Conservation (phyloP, 2,329 filamentous ascomycete species). For the Colletotrichum godetiae region DNA sequence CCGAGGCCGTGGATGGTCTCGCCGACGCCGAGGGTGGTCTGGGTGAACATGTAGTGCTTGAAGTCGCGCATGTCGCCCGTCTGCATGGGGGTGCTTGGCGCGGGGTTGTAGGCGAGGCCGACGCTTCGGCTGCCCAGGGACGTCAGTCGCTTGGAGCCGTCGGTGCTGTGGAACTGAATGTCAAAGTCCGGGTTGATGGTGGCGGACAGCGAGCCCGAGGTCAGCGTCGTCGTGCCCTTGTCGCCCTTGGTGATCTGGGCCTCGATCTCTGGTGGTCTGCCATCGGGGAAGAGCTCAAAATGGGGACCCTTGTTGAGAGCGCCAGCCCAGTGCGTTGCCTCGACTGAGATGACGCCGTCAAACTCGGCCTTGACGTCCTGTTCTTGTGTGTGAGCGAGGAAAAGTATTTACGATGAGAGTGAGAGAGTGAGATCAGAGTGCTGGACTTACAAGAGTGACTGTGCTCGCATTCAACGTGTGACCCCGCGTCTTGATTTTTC, state of each 20-base stretch:
- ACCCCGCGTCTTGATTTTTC: conserved; percentile 62
- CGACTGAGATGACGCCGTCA: conserved; percentile 53
- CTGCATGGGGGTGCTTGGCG: conserved; percentile 48
- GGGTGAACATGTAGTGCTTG: conserved; percentile 67
- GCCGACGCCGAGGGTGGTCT: conserved; percentile 64
- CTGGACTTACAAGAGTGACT: conserved; percentile 49
- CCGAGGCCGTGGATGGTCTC: conserved; percentile 81
- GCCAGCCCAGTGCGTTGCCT: conserved; percentile 53
- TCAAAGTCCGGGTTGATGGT: conserved; percentile 51
- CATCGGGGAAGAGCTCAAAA: conserved; percentile 52
- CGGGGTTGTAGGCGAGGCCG: conserved; percentile 50
- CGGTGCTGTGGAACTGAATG: conserved; percentile 51
- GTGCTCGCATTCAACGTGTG: conserved; percentile 68
- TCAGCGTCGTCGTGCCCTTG: conserved; percentile 49
- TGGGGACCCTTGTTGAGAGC: conserved; percentile 50
- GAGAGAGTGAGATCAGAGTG: not conserved
- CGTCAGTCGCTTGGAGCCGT: conserved; percentile 50
- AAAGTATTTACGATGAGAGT: not conserved
- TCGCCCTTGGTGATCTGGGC: conserved; percentile 44
- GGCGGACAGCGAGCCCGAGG: conserved; percentile 48
- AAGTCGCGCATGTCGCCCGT: conserved; percentile 53
- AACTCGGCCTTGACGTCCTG: conserved; percentile 49
- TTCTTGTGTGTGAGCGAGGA: conserved; percentile 4
- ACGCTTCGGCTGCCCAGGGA: conserved; percentile 52
- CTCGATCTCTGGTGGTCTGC: conserved; percentile 44